Conservation (phyloP, 306 rosid genomes). For the Quercus engelmannii region DNA sequence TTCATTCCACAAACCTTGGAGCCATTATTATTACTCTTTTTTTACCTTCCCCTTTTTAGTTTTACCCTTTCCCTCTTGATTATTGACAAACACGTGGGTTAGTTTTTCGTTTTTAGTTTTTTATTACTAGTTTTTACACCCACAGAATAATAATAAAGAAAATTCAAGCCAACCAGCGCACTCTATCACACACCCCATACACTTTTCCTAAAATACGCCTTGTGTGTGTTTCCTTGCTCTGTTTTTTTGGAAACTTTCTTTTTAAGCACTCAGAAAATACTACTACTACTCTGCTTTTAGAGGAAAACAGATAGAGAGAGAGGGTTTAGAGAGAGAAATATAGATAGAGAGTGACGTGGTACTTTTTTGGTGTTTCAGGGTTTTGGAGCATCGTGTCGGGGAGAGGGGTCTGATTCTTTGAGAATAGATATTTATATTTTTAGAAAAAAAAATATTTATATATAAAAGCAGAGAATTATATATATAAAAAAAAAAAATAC, state of each 20-base stretch:
- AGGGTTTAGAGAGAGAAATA: neutral
- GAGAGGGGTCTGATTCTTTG: slow-evolving; percentile 29
- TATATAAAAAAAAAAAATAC: neutral
- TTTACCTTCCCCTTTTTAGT: too few species aligned
- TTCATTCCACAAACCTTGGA: slow-evolving; percentile 31
- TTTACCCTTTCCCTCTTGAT: too few species aligned
- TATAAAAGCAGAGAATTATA: slow-evolving; percentile 8
- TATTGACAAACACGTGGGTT: neutral
- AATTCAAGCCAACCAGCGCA: slow-evolving; percentile 3
- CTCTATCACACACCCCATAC: neutral
- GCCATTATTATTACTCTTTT: neutral
- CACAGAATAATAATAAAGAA: neutral
- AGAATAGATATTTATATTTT: neutral
- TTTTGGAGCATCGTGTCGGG: slow-evolving; percentile 95
- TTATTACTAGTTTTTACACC: too few species aligned
- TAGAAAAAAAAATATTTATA: neutral
- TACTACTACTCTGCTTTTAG: neutral
- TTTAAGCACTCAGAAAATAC: neutral
- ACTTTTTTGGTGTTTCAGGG: slow-evolving; percentile 64
- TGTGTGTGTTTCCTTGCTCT: neutral
- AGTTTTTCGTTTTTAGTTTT: neutral
- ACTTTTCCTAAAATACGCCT: slow-evolving; percentile 34
- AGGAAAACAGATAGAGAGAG: slow-evolving; percentile 20
- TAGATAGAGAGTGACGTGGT: slow-evolving; percentile 14
- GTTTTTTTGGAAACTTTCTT: slow-evolving; percentile 5